A percentile compares a stretch with the other conserved stretches of the same genome.
Conservation (phyloP, 768 basidiomycete genomes). For the Lactarius sanguifluus region DNA sequence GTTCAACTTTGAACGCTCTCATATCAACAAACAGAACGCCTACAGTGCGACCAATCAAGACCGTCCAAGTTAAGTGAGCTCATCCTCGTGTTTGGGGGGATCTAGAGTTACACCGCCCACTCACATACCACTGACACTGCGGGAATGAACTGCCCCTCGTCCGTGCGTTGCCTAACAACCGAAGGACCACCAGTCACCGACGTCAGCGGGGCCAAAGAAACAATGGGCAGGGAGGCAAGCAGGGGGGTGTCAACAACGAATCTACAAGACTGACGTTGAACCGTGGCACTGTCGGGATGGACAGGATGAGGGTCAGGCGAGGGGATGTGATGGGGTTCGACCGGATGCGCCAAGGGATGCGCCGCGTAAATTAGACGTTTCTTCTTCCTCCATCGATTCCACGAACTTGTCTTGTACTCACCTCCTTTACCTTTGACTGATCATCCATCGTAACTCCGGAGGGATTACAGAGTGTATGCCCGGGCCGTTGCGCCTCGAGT, state of each 20-base stretch:
- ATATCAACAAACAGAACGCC: too few relatives aligned
- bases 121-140: too few relatives aligned
- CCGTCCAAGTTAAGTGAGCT: too few relatives aligned
- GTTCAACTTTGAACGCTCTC: too few relatives aligned
- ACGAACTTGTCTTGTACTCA: neutral
- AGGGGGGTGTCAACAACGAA: neutral
- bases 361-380: neutral
- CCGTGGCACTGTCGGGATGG: too few relatives aligned
- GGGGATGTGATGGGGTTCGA: too few relatives aligned
- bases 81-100: too few relatives aligned
- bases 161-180: neutral
- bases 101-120: too few relatives aligned
- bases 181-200: neutral
- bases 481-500: neutral
- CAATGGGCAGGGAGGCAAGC: neutral
- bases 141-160: too few relatives aligned
- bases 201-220: neutral
- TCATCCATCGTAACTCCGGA: neutral
- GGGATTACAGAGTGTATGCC: neutral
- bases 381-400: neutral
- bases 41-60: too few relatives aligned
- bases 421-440: neutral
- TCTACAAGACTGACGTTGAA: neutral
- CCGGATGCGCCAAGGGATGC: too few relatives aligned
- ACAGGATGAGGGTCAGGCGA: neutral